Percentiles rank a stretch among this genome's conserved stretches.
Conservation (phyloP, 345 rosid species). For the Orychophragmus violaceus region DNA sequence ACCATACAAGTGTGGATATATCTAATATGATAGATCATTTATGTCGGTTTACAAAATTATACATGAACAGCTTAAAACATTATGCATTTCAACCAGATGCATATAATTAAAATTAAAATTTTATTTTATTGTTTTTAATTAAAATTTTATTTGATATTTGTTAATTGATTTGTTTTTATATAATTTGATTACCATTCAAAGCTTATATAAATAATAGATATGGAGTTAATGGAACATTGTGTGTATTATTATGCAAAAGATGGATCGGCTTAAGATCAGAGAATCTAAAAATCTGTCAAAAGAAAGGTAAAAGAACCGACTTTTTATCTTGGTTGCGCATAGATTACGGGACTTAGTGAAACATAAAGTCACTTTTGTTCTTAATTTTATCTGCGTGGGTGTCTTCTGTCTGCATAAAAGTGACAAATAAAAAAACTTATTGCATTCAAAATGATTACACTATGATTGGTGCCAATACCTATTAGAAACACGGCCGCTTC, state of each 20-base stretch:
- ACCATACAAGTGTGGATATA: too few species aligned
- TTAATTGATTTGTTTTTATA: too few species aligned
- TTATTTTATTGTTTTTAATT: too few species aligned
- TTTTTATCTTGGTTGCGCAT: constrained; percentile 31
- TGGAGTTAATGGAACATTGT: too few species aligned
- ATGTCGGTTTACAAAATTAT: too few species aligned
- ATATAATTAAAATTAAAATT: too few species aligned
- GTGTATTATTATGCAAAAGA: constrained; percentile 14
- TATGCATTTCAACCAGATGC: too few species aligned
- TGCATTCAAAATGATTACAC: constrained; percentile 34
- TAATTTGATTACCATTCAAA: too few species aligned
- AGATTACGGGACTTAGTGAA: constrained; percentile 30
- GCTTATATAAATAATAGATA: too few species aligned
- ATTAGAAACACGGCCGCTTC: constrained; percentile 26
- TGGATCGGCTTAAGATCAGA: constrained; percentile 11
- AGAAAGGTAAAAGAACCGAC: constrained; percentile 25
- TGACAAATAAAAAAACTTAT: neutral
- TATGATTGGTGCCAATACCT: constrained; percentile 42
- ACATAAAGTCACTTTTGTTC: constrained; percentile 26
- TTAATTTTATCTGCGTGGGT: constrained; percentile 18
- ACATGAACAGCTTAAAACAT: too few species aligned
- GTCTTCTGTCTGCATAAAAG: constrained; percentile 29
- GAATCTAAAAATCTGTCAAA: constrained; percentile 19
- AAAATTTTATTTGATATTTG: too few species aligned
- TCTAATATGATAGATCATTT: too few species aligned